phyloP scores from a whole-genome alignment of 169 alveolate genomes.

The Plasmodium gonderi region DNA sequence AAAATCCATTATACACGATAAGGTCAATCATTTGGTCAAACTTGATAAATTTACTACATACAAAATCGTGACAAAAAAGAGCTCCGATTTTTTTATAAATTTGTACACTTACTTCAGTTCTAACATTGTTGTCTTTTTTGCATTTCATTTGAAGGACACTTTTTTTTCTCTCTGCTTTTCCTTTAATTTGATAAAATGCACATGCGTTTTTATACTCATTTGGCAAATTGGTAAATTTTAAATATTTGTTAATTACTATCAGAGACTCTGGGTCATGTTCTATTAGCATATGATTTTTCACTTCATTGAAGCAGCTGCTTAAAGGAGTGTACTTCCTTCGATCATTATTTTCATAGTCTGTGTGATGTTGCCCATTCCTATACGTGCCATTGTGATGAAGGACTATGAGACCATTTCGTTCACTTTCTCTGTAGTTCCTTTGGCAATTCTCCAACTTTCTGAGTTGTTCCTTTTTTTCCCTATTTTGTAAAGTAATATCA shows the following conservation, averaged over 20 bases:
- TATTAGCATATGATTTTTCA: neutral
- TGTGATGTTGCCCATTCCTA: no score
- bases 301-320: slow-evolving; percentile 12
- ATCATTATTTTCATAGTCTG: neutral
- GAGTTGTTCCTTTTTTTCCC: neutral
- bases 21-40: slow-evolving; percentile 4
- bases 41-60: slow-evolving; percentile 58
- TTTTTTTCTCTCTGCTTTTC: neutral
- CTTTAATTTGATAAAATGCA: slow-evolving; percentile 10
- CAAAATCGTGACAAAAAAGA: slow-evolving; percentile 59
- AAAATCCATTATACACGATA: slow-evolving; percentile 48
- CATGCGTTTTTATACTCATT: slow-evolving; percentile 19
- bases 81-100: slow-evolving; percentile 30
- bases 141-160: neutral
- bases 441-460: neutral
- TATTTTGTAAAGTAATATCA: neutral
- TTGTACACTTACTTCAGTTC: neutral
- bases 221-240: neutral
- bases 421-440: no score
- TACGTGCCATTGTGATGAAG: no score
- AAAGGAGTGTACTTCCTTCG: neutral
- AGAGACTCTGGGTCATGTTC: neutral
- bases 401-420: no score
- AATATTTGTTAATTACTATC: neutral
- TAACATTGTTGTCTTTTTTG: neutral